Base-by-base conservation (phyloP, 2,329 filamentous ascomycete genomes). In the Zymoseptoria passerinii region DNA sequence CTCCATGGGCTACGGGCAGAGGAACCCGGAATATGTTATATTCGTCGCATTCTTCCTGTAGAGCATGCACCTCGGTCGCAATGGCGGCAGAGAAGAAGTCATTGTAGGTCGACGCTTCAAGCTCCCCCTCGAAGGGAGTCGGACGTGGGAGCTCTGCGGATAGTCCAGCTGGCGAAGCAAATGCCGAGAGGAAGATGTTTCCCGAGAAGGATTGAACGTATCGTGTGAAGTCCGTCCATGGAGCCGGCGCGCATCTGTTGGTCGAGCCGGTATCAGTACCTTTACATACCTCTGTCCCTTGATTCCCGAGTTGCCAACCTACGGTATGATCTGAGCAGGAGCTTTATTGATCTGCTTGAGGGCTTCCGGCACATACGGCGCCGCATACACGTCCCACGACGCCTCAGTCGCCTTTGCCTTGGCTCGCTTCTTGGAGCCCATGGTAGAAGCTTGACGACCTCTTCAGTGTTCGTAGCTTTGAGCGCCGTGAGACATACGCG, bases 321-420 rank as follows among this genome's bases (percentile, higher is more conserved):
- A 62, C n/a, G 50, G 49, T 9, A 64, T 44, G 27, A 52, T 13
- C 18, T 54, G 50, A 40, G 58, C 59, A 28, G 61, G 57, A 23
- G 56, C 58, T 10, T 60, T 20, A 48, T 66, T 66, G 48, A 65
- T 50, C 18, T 57, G 49, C 40, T 51, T 58, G 53, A 61, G 28
- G 53, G 19, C 28, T n/a, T 54, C 44, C 54, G 65, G 66, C 28
- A 68, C 52, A 51, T 65, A 68, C 2, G 65, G 61, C 48, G 54
- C 49, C 8, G 66, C 66, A 29, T 68, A 66, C 9, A 65, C 60
- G 54, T 68, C 65, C 27, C 65, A 27, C 28, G 55, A 27, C 1
- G 13, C n/a, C 56, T 44, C 29, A 8, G 29, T n/a, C 35, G 35
- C 35, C 35, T 44, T 44, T 13, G 7, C 7, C 3, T n/a, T 44